These are phyloP conservation scores for Glycine soja DNA, from an alignment of 306 rosid species.

Conservation along the genomic window DNA sequence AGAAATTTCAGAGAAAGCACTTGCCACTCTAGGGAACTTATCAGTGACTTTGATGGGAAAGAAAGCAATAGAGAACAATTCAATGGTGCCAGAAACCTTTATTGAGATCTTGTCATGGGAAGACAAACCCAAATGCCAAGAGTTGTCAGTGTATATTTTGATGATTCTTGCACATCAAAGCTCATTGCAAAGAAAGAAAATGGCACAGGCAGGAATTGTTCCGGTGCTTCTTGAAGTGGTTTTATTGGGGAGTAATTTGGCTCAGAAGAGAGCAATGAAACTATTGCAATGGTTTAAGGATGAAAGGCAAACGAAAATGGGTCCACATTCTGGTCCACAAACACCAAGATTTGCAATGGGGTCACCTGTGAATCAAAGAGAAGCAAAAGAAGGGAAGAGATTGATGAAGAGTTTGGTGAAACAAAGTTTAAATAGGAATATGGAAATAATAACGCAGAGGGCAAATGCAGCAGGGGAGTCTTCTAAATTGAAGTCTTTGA, in stretches of 20 bases:
- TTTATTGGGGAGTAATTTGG: conserved; percentile 78
- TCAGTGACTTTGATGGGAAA: conserved; percentile 84
- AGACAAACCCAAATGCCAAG: conserved; percentile 79
- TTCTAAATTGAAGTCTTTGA: conserved; percentile 69
- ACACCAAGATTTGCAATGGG: conserved; percentile 69
- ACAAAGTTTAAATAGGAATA: conserved; percentile 81
- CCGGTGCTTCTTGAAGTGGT: conserved; percentile 78
- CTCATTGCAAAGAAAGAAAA: conserved; percentile 75
- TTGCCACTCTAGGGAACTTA: conserved; percentile 78
- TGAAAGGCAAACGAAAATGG: conserved; percentile 75
- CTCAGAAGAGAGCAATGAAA: conserved; percentile 89
- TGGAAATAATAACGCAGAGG: conserved; percentile 83
- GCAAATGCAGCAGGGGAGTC: conserved; percentile 70
- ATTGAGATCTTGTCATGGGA: conserved; percentile 92
- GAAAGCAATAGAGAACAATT: conserved; percentile 72
- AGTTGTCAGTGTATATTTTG: conserved; percentile 76
- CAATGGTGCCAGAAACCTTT: conserved; percentile 65
- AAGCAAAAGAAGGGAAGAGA: conserved; percentile 71
- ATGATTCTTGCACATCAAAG: conserved; percentile 96
- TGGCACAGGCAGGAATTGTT: conserved; percentile 79
- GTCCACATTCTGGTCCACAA: conserved; percentile 97
- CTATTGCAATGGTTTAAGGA: conserved; percentile 88
- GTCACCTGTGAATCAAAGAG: conserved; percentile 64
- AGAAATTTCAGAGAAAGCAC: conserved; percentile 75
- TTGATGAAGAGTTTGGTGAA: conserved; percentile 94